Evolutionary conservation across 2,329 filamentous ascomycete genomes (phyloP).

Genomic region (Claviceps maximensis): DNA sequence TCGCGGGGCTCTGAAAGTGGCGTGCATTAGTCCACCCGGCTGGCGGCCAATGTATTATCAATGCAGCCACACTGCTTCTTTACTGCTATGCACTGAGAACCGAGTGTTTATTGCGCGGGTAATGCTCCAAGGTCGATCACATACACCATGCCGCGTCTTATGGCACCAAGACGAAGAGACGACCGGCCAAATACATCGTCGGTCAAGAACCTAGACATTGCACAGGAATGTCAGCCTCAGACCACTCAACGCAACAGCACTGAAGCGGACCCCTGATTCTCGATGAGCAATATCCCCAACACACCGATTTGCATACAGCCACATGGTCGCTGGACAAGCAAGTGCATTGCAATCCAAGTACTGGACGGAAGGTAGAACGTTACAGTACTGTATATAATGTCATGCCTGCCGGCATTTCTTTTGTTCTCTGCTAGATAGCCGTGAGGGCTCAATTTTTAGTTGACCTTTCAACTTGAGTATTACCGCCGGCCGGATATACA

Average conservation of each 20-base stretch:
- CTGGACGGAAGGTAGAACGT: not conserved
- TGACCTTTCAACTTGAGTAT: not conserved
- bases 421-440: not conserved
- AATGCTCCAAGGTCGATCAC: not conserved
- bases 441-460: not conserved
- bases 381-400: not conserved
- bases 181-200: not conserved
- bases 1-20: not conserved
- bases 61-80: not conserved
- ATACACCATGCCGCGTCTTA: not conserved
- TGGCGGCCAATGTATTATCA: not conserved
- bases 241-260: not conserved
- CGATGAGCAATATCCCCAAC: not conserved
- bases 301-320: not conserved
- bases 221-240: constrained; percentile 1
- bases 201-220: not conserved
- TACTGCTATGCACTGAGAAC: not conserved
- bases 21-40: not conserved
- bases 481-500: not conserved
- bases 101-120: not conserved
- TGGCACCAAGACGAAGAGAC: not conserved
- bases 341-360: not conserved
- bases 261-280: not conserved
- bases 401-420: not conserved
- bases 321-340: not conserved